Evolutionary conservation across 306 rosid species (phyloP), one percentile per base, ranked within the genome.

Genomic region (Fragaria ananassa): DNA sequence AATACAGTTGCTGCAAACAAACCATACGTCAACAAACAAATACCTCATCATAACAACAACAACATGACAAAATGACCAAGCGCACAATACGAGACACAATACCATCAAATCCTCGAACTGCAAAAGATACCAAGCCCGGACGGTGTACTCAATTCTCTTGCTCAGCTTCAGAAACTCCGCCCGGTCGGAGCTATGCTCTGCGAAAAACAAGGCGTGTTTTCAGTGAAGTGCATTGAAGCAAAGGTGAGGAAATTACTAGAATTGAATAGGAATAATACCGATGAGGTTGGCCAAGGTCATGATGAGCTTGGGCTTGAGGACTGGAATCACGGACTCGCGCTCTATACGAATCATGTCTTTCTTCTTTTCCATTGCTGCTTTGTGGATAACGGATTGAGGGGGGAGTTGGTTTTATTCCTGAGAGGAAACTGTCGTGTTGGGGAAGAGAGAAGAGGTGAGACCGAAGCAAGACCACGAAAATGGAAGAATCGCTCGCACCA

Each of bases 81-180:
- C 4, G 41, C 17, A 8, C 2, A 8, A 44, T 29, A 83, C 47
- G 35, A 77, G 11, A 72, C 14, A 46, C 4, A 46, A 50, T 89
- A 94, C 97, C 98, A 94, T 91, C 87, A 94, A 83, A 82, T 94
- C 98, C 83, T 94, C 97, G 50, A 94, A 94, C 47, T 94, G 97
- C 47, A 94, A 86, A 79, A 88, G 94, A 81, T 88, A 94, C 97
- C 98, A 94, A 47, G 98, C 98, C 75, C 98, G 88, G 81, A 94
- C 87, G 1, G 91, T 88, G 83, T 89, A 91, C 80, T 94, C 98
- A 45, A 90, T 82, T 75, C 98, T 87, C 85, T 90, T 92, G 84
- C 94, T 82, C 68, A 94, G 91, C 86, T 88, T 94, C 79, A 88
- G 82, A 84, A 94, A 94, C 88, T 94, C 97, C 11, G 91, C 86